Conservation (phyloP, 2,329 filamentous ascomycete species). For the Colletotrichum plurivorum region DNA sequence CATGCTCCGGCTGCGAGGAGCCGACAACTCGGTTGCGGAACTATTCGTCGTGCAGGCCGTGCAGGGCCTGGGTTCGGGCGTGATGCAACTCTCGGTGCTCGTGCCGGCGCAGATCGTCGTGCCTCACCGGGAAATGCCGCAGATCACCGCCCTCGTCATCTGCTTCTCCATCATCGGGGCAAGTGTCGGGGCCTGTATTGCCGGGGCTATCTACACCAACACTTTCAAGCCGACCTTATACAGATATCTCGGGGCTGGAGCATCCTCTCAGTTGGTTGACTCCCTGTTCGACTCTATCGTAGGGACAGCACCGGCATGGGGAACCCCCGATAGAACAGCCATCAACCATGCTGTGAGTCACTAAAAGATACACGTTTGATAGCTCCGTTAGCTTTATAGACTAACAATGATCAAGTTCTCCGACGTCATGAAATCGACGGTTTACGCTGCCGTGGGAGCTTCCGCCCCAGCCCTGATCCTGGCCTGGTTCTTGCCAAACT, state of each 20-base stretch:
- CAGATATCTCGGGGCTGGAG: conserved; percentile 8
- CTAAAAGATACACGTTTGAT: neutral
- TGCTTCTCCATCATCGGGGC: conserved; percentile 50
- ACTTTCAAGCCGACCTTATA: conserved; percentile 45
- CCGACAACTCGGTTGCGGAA: conserved; percentile 49
- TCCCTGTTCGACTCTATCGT: conserved; percentile 33
- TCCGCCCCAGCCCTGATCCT: conserved; percentile 26
- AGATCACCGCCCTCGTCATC: conserved; percentile 49
- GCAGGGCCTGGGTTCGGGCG: conserved; percentile 47
- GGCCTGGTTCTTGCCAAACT: conserved; percentile 26
- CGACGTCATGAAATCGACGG: conserved; percentile 31
- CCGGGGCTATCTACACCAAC: conserved; percentile 51
- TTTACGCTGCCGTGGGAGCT: conserved; percentile 26
- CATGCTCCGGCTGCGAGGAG: conserved; percentile 53
- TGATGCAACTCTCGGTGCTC: conserved; percentile 51
- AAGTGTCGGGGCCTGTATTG: conserved; percentile 48
- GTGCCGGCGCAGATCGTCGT: conserved; percentile 45
- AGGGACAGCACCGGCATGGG: conserved; percentile 25
- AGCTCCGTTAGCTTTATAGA: too few species aligned
- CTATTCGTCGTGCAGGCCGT: conserved; percentile 54
- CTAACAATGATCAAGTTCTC: conserved; percentile 11
- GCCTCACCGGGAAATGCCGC: conserved; percentile 50
- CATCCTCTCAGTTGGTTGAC: conserved; percentile 11
- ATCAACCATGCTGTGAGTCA: conserved; percentile 22
- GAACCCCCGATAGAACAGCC: conserved; percentile 27